Percentiles rank a stretch among this genome's conserved stretches.
Conservation (phyloP, 208 protist species). For the Crithidia sp. region DNA sequence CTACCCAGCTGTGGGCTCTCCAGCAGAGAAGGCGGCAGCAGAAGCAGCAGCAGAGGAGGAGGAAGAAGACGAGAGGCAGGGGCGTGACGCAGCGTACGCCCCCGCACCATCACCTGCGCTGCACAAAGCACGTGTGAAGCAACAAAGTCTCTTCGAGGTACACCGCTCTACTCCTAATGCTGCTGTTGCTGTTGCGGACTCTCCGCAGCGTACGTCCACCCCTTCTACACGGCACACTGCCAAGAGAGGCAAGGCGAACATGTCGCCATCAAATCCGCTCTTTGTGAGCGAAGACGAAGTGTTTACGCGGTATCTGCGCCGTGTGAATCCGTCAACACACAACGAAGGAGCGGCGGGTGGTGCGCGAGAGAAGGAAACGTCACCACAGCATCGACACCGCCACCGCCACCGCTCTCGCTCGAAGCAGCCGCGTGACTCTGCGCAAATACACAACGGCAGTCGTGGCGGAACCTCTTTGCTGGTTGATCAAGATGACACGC, state of each 20-base stretch:
- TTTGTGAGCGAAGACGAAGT: neutral
- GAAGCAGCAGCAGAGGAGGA: slow-evolving; percentile 2
- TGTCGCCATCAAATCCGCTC: neutral
- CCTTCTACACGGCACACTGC: neutral
- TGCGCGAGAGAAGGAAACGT: no score
- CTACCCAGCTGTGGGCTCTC: slow-evolving; percentile 1
- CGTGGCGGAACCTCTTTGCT: no score
- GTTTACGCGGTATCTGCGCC: slow-evolving; percentile 14
- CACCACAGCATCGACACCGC: no score
- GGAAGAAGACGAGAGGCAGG: neutral
- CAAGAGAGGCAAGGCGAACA: neutral
- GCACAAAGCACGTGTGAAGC: neutral
- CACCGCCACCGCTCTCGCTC: no score
- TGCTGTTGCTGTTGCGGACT: no score
- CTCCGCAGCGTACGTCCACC: no score
- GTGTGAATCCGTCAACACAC: neutral
- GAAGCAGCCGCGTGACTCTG: no score
- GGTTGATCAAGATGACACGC: no score
- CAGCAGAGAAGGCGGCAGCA: neutral
- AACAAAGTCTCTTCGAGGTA: neutral
- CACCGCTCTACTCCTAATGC: no score
- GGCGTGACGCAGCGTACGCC: neutral
- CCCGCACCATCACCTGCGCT: neutral
- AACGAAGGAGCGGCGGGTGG: no score
- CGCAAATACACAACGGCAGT: no score